Conservation (phyloP, 108 stramenopile genomes). For the Nitzschia sp. region DNA sequence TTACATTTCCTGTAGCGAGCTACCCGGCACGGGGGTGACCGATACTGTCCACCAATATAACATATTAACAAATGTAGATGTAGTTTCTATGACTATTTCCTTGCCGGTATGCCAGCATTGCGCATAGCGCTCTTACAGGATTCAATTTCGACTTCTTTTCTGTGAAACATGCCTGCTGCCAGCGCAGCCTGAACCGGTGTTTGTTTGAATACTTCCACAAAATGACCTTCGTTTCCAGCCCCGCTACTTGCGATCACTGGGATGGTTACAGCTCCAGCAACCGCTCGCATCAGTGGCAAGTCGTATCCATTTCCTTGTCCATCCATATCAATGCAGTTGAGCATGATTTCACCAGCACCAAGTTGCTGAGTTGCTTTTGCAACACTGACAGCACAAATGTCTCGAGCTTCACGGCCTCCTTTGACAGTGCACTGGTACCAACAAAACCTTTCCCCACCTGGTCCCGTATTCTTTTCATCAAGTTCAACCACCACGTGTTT, state of each 20-base stretch:
- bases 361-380: constrained; percentile 82
- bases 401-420: constrained; percentile 91
- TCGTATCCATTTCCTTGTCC: constrained; percentile 97
- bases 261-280: constrained; percentile 89
- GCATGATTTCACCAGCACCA: constrained; percentile 98
- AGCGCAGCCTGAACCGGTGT: constrained; percentile 93
- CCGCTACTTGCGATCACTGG: constrained; percentile 99
- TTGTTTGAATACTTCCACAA: constrained; percentile 86
- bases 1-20: constrained; percentile 52
- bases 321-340: constrained; percentile 99
- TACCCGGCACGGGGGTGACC: too few species aligned
- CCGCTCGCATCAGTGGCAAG: constrained; percentile 86
- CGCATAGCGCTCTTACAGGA: constrained; percentile 87
- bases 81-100: too few species aligned
- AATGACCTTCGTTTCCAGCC: constrained; percentile 92
- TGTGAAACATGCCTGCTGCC: constrained; percentile 99
- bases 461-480: constrained; percentile 66
- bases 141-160: constrained; percentile 91
- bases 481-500: constrained; percentile 70
- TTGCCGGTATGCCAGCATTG: constrained; percentile 62
- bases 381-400: constrained; percentile 93
- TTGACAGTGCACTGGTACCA: constrained; percentile 99
- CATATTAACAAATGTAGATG: too few species aligned
- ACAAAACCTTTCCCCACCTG: constrained; percentile 84
- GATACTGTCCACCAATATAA: too few species aligned